These are phyloP conservation scores for Aspergillus indologenus DNA, from an alignment of 495 filamentous ascomycete genomes.

Conservation along the genomic window DNA sequence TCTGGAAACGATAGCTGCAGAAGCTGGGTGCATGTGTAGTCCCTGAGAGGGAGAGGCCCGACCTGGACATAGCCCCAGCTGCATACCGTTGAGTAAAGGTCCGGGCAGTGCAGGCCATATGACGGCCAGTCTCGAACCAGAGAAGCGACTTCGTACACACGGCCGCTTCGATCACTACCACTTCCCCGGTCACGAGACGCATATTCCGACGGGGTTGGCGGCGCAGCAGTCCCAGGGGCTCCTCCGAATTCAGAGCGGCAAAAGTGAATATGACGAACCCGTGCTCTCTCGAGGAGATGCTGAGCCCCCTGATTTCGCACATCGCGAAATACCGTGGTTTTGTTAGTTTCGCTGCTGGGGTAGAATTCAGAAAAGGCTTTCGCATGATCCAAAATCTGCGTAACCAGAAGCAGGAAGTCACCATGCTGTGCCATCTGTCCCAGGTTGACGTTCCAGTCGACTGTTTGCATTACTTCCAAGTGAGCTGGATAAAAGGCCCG, in stretches of 20 bases:
- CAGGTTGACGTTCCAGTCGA: slow-evolving; percentile 43
- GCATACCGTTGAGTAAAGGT: slow-evolving; percentile 4
- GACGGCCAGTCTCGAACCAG: slow-evolving; percentile 17
- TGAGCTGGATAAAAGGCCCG: slow-evolving; percentile 53
- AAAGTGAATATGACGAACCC: slow-evolving; percentile 42
- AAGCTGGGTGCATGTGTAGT: slow-evolving; percentile 6
- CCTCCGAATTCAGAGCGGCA: slow-evolving; percentile 49
- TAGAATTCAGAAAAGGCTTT: slow-evolving; percentile 12
- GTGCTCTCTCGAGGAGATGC: slow-evolving; percentile 38
- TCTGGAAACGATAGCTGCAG: slow-evolving; percentile 12
- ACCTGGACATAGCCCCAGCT: slow-evolving; percentile 9
- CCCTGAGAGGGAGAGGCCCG: not conserved
- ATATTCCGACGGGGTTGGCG: slow-evolving; percentile 21
- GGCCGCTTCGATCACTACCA: slow-evolving; percentile 14
- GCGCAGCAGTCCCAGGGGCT: slow-evolving; percentile 36
- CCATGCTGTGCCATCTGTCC: slow-evolving; percentile 49
- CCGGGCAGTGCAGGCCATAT: not conserved
- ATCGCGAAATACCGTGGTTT: too few relatives aligned
- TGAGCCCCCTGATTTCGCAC: slow-evolving; percentile 17
- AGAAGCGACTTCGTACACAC: slow-evolving; percentile 15
- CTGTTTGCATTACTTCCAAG: slow-evolving; percentile 44
- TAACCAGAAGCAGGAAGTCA: slow-evolving; percentile 38
- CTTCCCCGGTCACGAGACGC: slow-evolving; percentile 7
- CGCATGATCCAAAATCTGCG: slow-evolving; percentile 38
- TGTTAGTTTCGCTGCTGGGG: too few relatives aligned